A percentile compares a stretch with the other conserved stretches of the same genome.
These are phyloP conservation scores for Calonectria naviculata DNA, from an alignment of 2,329 filamentous ascomycete species.

Conservation along the genomic window DNA sequence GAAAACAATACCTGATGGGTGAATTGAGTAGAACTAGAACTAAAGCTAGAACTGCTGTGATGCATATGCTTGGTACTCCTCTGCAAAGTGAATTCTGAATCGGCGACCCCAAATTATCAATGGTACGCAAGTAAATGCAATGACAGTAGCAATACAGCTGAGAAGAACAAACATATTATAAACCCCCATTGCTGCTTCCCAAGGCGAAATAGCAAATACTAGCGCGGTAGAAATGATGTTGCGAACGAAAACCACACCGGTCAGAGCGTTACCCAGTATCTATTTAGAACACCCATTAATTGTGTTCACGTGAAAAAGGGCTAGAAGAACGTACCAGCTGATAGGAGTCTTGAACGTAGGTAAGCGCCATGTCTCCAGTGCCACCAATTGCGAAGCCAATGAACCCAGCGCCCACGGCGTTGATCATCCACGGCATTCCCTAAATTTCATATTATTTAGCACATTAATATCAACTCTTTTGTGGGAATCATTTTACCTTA, in stretches of 20 bases:
- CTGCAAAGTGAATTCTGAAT: conserved; percentile 20
- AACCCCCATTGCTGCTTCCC: conserved; percentile 27
- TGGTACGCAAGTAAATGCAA: conserved; percentile 26
- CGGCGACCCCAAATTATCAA: conserved; percentile 29
- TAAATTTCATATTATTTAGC: neutral
- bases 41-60: conserved; percentile 25
- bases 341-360: conserved; percentile 33
- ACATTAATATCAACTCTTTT: fast-evolving
- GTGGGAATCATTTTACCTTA: neutral
- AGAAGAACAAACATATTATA: conserved; percentile 31
- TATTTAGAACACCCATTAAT: neutral
- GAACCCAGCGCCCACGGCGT: conserved; percentile 28
- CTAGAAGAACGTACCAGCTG: conserved; percentile 16
- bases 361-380: conserved; percentile 29
- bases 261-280: conserved; percentile 29
- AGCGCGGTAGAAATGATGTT: conserved; percentile 26
- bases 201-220: conserved; percentile 26
- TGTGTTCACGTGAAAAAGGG: fast-evolving
- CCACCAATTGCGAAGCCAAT: conserved; percentile 33
- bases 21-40: no score
- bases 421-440: conserved; percentile 35
- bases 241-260: conserved; percentile 29
- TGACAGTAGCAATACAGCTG: conserved; percentile 16
- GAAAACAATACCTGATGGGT: no score
- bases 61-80: conserved; percentile 24